Evolutionary conservation across 2,329 filamentous ascomycete genomes (phyloP).

Genomic region (Aspergillus sclerotialis): DNA sequence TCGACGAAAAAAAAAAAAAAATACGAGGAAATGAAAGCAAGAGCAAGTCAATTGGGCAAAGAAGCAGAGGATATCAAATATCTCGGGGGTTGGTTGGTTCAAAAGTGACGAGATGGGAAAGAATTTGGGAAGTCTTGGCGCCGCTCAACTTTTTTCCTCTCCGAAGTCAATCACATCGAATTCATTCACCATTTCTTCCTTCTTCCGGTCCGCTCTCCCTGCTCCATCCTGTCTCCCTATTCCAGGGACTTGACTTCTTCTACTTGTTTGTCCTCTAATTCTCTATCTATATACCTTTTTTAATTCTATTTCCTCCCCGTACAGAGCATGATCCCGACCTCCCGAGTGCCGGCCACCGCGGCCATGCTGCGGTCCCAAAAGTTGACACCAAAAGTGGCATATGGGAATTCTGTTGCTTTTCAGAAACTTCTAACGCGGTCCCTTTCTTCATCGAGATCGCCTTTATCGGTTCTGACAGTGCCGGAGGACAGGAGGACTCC

Average conservation of each 20-base stretch:
- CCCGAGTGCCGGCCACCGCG: conserved; percentile 29
- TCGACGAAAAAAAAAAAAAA: not conserved
- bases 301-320: conserved; percentile 4
- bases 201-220: conserved; percentile 16
- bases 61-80: too few species aligned
- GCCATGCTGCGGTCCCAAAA: conserved; percentile 29
- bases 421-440: conserved; percentile 28
- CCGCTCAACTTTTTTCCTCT: conserved; percentile 27
- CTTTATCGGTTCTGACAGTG: conserved; percentile 27
- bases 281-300: conserved; percentile 4
- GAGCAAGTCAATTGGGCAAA: too few species aligned
- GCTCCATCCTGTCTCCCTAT: conserved; percentile 3
- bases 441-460: conserved; percentile 25
- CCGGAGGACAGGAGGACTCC: conserved; percentile 13
- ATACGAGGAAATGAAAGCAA: not conserved
- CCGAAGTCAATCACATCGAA: conserved; percentile 19
- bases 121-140: conserved; percentile 32
- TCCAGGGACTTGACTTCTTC: conserved; percentile 13
- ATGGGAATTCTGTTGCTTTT: conserved; percentile 20
- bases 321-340: conserved; percentile 34
- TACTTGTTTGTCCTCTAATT: too few species aligned
- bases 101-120: conserved; percentile 12
- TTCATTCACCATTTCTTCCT: conserved; percentile 20
- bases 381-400: conserved; percentile 23
- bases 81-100: too few species aligned